phyloP scores from a whole-genome alignment of 495 filamentous ascomycete species.

The Tricharina praecox region DNA sequence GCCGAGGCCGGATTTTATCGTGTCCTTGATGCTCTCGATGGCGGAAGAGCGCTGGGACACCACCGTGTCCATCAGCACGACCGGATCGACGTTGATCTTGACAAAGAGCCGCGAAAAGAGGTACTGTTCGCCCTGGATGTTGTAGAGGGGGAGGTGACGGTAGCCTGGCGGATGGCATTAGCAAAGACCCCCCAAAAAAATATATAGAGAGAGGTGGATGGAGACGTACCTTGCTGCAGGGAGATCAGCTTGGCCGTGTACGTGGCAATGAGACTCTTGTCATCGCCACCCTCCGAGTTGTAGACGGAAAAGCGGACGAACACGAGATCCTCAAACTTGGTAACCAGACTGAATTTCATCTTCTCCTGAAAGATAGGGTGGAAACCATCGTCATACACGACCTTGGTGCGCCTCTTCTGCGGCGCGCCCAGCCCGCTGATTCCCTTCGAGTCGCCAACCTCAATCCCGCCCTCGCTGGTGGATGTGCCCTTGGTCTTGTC shows the following conservation, averaged over 20 bases:
- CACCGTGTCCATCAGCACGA: conserved; percentile 37
- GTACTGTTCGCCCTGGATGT: conserved; percentile 75
- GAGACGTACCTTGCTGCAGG: conserved; percentile 48
- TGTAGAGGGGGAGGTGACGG: conserved; percentile 84
- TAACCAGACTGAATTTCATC: conserved; percentile 61
- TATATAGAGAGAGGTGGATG: too few species aligned
- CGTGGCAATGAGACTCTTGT: conserved; percentile 50
- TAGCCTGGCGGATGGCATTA: conserved; percentile 48
- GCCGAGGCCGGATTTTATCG: conserved; percentile 23
- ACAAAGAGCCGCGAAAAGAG: conserved; percentile 91
- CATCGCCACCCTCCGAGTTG: conserved; percentile 54
- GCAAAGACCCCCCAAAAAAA: too few species aligned
- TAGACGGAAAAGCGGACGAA: conserved; percentile 90
- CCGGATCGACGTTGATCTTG: conserved; percentile 50
- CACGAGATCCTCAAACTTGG: conserved; percentile 79
- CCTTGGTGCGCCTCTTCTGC: conserved; percentile 57
- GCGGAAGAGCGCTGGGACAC: conserved; percentile 23
- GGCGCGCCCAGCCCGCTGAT: conserved; percentile 58
- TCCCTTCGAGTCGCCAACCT: conserved; percentile 51
- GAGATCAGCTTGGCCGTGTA: conserved; percentile 84
- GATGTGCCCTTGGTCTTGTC: conserved; percentile 49
- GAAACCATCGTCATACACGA: conserved; percentile 75
- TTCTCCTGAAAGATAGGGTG: conserved; percentile 68
- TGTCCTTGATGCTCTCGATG: conserved; percentile 19
- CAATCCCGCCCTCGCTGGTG: conserved; percentile 47